Base-by-base conservation (phyloP, 306 rosid genomes). In the Elaeagnus macrophylla region DNA sequence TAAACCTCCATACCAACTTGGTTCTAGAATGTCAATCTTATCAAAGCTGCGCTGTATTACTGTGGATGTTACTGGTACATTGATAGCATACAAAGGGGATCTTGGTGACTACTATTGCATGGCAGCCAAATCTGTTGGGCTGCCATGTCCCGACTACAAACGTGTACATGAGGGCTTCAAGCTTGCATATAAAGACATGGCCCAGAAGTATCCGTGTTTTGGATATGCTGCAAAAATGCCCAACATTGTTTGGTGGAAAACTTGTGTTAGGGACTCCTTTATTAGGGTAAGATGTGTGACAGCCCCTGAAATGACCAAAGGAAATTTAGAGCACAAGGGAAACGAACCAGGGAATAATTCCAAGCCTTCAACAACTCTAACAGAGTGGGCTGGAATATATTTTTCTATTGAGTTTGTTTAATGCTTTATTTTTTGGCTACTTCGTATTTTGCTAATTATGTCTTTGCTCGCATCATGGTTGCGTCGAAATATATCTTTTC, bases 41-140 rank as follows among this genome's bases (percentile, higher is more conserved):
- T 57, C 85, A 2, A 84, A 48, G 56, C 69, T 91, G 60, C 93
- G 95, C 8, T 91, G 95, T 69, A 76, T 91, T 64, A 87, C 99
- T 6, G 50, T 91, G 44, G 99, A 91, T 69, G 99, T 87, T 64
- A 87, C 99, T 0, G 99, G 96, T 53, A 91, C 99, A 46, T 72
- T 91, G 58, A 60, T 86, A 53, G 99, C 99, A 54, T 91, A 91
- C 93, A 91, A 87, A 76, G 99, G 96, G 58, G 82, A 91, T 59
- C 93, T 91, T 49, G 89, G 99, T 58, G 99, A 91, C 77, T 91
- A 87, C 65, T 91, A 87, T 64, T 91, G 99, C 81, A 86, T 87
- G 96, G 93, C 99, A 47, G 99, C 93, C 69, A 91, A 86, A 78
- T 70, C 99, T 46, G 93, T 53, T n/a, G 93, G 99, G 60, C 72